Evolutionary conservation across 2,329 filamentous ascomycete genomes (phyloP).

Genomic region (Diaporthe australafricana): DNA sequence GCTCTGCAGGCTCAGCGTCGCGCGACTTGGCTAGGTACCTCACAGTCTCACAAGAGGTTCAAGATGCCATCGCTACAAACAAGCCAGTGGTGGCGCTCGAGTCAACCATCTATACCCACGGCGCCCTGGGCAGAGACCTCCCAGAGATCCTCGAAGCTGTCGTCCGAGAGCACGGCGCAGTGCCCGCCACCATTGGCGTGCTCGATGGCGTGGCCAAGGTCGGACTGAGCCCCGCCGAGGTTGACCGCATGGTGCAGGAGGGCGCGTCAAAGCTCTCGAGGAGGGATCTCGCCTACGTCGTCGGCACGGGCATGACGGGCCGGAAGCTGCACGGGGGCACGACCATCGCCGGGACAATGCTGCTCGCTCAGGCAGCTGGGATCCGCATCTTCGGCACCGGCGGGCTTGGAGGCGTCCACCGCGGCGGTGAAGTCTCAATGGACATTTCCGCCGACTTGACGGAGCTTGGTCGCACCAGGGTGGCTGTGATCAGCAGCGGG

Average conservation of each 20-base stretch:
- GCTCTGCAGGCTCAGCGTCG: neutral
- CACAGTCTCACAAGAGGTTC: slow-evolving; percentile 83
- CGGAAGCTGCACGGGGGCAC: slow-evolving; percentile 86
- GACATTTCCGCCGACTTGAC: slow-evolving; percentile 96
- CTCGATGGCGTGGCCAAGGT: slow-evolving; percentile 85
- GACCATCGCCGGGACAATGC: slow-evolving; percentile 92
- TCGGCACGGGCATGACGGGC: slow-evolving; percentile 77
- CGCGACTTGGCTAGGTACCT: slow-evolving; percentile 62
- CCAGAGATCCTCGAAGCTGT: slow-evolving; percentile 76
- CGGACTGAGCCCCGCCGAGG: slow-evolving; percentile 78
- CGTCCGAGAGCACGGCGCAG: slow-evolving; percentile 82
- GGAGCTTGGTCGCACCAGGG: slow-evolving; percentile 88
- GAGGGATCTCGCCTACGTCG: slow-evolving; percentile 85
- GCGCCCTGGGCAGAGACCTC: slow-evolving; percentile 78
- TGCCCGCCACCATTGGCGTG: slow-evolving; percentile 92
- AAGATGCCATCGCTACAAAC: slow-evolving; percentile 77
- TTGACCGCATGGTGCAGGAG: slow-evolving; percentile 78
- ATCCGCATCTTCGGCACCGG: slow-evolving; percentile 96
- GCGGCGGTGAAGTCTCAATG: slow-evolving; percentile 86
- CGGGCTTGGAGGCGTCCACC: slow-evolving; percentile 93
- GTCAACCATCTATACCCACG: slow-evolving; percentile 97
- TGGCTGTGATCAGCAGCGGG: slow-evolving; percentile 89
- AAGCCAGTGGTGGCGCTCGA: slow-evolving; percentile 93
- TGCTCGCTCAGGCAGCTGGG: slow-evolving; percentile 86
- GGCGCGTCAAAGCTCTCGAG: slow-evolving; percentile 86